Percentiles rank a stretch among this genome's conserved stretches.
Evolutionary conservation across 768 basidiomycete genomes (phyloP).

Genomic region (Hemileccinum impolitum): DNA sequence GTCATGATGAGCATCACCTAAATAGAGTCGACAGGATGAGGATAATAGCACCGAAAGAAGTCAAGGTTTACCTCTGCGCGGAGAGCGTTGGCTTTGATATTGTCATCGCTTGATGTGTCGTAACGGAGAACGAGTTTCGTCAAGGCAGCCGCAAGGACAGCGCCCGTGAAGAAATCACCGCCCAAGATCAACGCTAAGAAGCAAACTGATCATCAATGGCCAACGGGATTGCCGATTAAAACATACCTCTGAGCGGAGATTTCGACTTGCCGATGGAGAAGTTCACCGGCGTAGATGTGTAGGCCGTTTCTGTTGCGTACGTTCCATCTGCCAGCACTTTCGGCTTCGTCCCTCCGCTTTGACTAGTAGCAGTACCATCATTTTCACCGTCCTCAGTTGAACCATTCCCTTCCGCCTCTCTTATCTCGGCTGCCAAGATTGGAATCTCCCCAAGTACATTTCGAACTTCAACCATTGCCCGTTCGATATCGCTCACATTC

Average conservation of each 20-base stretch:
- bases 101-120: slow-evolving; percentile 48
- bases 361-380: no score
- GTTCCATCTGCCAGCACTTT: no score
- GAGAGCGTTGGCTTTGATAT: slow-evolving; percentile 60
- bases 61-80: slow-evolving; percentile 68
- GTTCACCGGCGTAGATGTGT: slow-evolving; percentile 54
- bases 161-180: slow-evolving; percentile 96
- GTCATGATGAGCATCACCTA: slow-evolving; percentile 98
- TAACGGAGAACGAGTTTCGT: slow-evolving; percentile 89
- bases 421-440: slow-evolving; percentile 88
- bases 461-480: no score
- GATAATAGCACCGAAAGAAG: background rate
- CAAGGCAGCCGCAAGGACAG: slow-evolving; percentile 84
- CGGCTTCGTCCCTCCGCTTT: no score
- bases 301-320: no score
- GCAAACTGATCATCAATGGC: background rate
- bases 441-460: slow-evolving; percentile 95
- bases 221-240: background rate
- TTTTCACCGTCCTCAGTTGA: no score
- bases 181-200: slow-evolving; percentile 75
- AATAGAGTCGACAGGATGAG: background rate
- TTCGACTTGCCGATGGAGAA: slow-evolving; percentile 86
- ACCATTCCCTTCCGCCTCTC: no score
- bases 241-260: slow-evolving; percentile 80
- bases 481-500: no score